Conservation (phyloP, 148 eudicot species). For the Rhododendron vialii region DNA sequence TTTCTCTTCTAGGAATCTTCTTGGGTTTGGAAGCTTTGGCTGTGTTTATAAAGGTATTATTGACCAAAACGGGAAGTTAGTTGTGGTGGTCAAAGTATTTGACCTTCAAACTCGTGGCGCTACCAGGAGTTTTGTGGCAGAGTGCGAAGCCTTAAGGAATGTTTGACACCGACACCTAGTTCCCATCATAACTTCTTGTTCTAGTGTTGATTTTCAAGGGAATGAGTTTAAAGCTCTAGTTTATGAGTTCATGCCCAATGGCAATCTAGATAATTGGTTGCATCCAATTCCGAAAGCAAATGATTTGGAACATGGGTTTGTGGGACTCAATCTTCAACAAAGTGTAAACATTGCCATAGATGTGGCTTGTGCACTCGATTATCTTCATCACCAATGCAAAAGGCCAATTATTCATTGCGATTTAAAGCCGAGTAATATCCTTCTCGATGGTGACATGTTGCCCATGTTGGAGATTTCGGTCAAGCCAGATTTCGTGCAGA, state of each 20-base stretch:
- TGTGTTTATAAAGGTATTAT: neutral
- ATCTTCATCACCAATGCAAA: neutral
- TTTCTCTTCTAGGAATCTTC: neutral
- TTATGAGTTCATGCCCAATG: neutral
- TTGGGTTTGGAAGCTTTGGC: neutral
- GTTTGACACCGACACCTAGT: neutral
- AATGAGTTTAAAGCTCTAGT: neutral
- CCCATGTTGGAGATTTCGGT: slow-evolving; percentile 1
- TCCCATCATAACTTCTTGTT: neutral
- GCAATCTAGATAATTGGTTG: neutral
- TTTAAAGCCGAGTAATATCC: neutral
- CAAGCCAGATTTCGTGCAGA: neutral
- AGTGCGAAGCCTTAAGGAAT: neutral
- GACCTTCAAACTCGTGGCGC: neutral
- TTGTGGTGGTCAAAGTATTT: neutral
- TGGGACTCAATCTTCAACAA: neutral
- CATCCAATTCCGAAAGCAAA: neutral
- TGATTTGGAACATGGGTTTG: neutral
- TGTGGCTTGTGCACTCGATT: slow-evolving; percentile 3
- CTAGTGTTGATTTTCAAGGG: neutral
- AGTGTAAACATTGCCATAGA: neutral
- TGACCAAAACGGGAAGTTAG: neutral
- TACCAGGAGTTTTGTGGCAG: neutral
- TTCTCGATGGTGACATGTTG: neutral
- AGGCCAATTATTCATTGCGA: neutral